phyloP scores from a whole-genome alignment of 768 basidiomycete genomes.

The Udeniomyces megalosporus region DNA sequence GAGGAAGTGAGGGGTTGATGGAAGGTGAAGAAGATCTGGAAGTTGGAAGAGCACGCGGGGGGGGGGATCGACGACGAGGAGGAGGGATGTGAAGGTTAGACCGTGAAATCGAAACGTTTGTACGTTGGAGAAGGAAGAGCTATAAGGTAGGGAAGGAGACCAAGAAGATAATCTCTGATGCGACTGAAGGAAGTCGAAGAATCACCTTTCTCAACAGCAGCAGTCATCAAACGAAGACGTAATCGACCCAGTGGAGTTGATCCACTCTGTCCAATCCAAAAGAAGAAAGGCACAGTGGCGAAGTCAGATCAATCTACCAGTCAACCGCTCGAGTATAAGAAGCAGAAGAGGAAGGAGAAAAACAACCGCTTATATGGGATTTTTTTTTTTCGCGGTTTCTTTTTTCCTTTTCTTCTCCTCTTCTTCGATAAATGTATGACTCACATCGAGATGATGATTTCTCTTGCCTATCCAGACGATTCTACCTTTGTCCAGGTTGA shows the following conservation, averaged over 20 bases:
- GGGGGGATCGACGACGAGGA: no score
- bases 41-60: not conserved
- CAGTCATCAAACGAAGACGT: conserved; percentile 46
- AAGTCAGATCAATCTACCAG: not conserved
- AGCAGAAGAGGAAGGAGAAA: no score
- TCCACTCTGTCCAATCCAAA: conserved; percentile 45
- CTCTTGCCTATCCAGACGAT: conserved; percentile 28
- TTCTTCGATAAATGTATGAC: conserved; percentile 4
- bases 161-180: not conserved
- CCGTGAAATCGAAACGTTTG: not conserved
- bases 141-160: not conserved
- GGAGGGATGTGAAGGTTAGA: not conserved
- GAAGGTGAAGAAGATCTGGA: conserved; percentile 44
- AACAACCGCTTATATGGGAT: no score
- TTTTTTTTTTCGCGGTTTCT: no score
- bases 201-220: conserved; percentile 48
- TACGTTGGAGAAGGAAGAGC: not conserved
- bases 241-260: conserved; percentile 64
- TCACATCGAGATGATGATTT: conserved; percentile 27
- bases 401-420: no score
- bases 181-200: no score
- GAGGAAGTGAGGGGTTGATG: conserved; percentile 57
- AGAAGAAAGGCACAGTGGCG: no score
- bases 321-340: not conserved
- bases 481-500: conserved; percentile 3